These are phyloP conservation scores for Calonectria naviculata DNA, from an alignment of 2,329 filamentous ascomycete genomes.

Conservation along the genomic window DNA sequence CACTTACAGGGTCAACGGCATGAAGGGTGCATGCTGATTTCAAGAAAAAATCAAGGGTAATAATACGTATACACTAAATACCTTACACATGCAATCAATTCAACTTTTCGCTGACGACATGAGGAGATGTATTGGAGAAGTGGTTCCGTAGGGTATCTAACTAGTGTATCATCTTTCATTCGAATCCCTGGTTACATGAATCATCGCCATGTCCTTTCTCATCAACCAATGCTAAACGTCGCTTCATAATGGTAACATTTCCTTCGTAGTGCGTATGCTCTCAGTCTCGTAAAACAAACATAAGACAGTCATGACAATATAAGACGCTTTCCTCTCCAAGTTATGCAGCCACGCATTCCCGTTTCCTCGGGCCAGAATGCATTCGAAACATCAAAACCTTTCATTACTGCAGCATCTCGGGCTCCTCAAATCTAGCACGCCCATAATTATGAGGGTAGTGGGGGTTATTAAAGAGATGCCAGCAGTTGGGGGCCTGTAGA, in stretches of 20 bases:
- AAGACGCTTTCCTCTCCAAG: neutral
- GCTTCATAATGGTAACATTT: neutral
- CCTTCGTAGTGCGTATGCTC: neutral
- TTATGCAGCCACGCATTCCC: neutral
- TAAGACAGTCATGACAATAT: slow-evolving; percentile 1
- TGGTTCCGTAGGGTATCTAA: slow-evolving; percentile 31
- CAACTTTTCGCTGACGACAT: neutral
- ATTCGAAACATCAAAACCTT: neutral
- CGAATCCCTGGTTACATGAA: neutral
- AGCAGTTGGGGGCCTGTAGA: slow-evolving; percentile 79
- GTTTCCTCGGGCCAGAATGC: neutral
- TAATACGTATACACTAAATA: too few species aligned
- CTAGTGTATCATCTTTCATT: slow-evolving; percentile 7
- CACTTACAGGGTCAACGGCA: neutral
- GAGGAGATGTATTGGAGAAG: neutral
- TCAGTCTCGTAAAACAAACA: neutral
- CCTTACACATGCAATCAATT: too few species aligned
- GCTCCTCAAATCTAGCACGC: slow-evolving; percentile 53
- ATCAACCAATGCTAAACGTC: neutral
- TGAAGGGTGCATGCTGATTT: too few species aligned
- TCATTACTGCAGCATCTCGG: slow-evolving; percentile 43
- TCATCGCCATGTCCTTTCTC: neutral
- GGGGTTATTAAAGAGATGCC: slow-evolving; percentile 73
- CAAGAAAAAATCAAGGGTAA: too few species aligned
- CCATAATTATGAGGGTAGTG: slow-evolving; percentile 50